A percentile compares a stretch with the other conserved stretches of the same genome.
Evolutionary conservation across 2,329 filamentous ascomycete genomes (phyloP).

Genomic region (Trichoderma pleuroti): DNA sequence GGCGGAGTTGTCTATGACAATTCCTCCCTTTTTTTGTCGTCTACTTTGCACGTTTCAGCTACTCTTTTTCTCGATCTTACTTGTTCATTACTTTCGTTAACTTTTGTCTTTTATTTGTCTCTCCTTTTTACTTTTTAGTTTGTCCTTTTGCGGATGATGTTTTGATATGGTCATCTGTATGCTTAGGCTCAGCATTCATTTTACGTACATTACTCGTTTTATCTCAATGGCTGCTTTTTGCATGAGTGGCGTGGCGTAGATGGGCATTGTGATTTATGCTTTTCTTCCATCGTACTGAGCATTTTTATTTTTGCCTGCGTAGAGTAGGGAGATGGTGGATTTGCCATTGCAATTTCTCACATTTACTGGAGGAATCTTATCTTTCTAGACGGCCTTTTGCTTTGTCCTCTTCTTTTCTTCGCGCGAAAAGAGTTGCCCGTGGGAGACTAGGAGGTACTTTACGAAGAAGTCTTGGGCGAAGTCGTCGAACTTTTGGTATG

Average conservation of each 20-base stretch:
- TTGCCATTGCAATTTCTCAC: neutral
- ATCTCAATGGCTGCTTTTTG: neutral
- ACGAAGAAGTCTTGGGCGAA: slow-evolving; percentile 46
- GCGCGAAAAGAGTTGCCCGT: slow-evolving; percentile 39
- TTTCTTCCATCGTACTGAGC: neutral
- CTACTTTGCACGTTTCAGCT: slow-evolving; percentile 1
- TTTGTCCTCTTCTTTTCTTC: slow-evolving; percentile 31
- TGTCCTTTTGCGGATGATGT: neutral
- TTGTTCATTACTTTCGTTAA: neutral
- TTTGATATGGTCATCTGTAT: neutral
- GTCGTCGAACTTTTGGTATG: slow-evolving; percentile 59
- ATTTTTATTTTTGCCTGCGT: neutral
- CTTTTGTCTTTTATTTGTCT: neutral
- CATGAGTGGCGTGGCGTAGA: neutral
- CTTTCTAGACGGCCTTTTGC: neutral
- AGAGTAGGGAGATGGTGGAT: neutral
- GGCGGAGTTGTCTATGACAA: slow-evolving; percentile 11
- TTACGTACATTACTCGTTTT: neutral
- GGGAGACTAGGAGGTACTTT: slow-evolving; percentile 45
- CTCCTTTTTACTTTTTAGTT: neutral
- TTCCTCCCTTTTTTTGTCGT: neutral
- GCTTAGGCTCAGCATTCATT: neutral
- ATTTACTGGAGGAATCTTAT: neutral
- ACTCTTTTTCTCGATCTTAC: neutral
- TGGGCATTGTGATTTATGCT: neutral